These are phyloP conservation scores for Xanthoceras sorbifolium DNA, from an alignment of 345 rosid genomes.

Conservation along the genomic window DNA sequence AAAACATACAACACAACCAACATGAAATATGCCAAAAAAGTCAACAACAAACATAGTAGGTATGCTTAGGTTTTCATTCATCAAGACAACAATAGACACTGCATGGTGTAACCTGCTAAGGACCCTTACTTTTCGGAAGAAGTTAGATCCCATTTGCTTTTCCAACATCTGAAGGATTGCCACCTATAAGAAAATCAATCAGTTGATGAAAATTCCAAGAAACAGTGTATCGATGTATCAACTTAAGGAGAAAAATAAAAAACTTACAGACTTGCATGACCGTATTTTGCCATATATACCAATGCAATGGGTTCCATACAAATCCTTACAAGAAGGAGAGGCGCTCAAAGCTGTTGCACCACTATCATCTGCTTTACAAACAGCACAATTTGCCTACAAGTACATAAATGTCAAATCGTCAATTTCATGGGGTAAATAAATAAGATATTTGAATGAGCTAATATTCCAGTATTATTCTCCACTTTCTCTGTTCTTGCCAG, in stretches of 20 bases:
- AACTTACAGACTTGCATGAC: slow-evolving; percentile 95
- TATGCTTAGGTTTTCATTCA: not conserved
- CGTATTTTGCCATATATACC: slow-evolving; percentile 90
- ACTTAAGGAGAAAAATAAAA: not conserved
- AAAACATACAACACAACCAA: not conserved
- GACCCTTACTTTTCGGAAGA: slow-evolving; percentile 76
- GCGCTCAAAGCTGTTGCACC: slow-evolving; percentile 84
- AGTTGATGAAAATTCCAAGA: slow-evolving; percentile 18
- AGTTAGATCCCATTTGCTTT: slow-evolving; percentile 99
- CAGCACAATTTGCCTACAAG: slow-evolving; percentile 87
- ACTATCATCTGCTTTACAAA: slow-evolving; percentile 90
- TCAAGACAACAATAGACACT: not conserved
- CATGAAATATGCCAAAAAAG: no score
- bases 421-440: not conserved
- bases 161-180: slow-evolving; percentile 97
- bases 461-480: not conserved
- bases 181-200: slow-evolving; percentile 50
- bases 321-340: slow-evolving; percentile 81
- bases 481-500: not conserved
- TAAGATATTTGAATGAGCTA: not conserved
- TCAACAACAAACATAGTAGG: not conserved
- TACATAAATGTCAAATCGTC: slow-evolving; percentile 14
- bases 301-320: slow-evolving; percentile 80
- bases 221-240: not conserved
- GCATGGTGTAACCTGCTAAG: slow-evolving; percentile 19